These are phyloP conservation scores for Hsuehochloa calcarea DNA, from an alignment of 176 grass and related monocot genomes.

Conservation along the genomic window DNA sequence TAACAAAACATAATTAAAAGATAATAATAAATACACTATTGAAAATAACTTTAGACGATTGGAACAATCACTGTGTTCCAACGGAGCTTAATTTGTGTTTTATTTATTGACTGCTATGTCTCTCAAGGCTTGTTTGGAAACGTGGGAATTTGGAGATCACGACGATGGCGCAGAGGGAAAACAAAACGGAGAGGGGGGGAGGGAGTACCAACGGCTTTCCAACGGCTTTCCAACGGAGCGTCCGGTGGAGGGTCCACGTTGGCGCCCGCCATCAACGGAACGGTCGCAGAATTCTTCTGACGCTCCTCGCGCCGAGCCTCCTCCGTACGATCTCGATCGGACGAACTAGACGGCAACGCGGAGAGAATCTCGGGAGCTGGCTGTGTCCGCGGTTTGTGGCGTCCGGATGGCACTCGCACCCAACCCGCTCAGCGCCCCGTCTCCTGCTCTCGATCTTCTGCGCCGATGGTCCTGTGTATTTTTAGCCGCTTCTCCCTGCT, in stretches of 20 bases:
- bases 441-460: not conserved
- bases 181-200: too few relatives aligned
- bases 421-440: not conserved
- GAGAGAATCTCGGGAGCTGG: not conserved
- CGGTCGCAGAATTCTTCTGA: not conserved
- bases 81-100: too few relatives aligned
- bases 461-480: not conserved
- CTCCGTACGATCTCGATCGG: not conserved
- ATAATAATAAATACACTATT: too few relatives aligned
- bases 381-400: not conserved
- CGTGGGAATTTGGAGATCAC: too few relatives aligned
- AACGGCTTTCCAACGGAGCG: too few relatives aligned
- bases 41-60: too few relatives aligned
- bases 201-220: too few relatives aligned
- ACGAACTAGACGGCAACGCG: not conserved
- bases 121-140: too few relatives aligned
- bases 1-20: too few relatives aligned
- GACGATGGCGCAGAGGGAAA: too few relatives aligned
- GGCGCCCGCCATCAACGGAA: slow-evolving; percentile 12
- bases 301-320: not conserved
- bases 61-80: too few relatives aligned
- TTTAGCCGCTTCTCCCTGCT: not conserved
- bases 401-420: not conserved
- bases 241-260: not conserved
- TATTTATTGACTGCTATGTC: too few relatives aligned